phyloP scores from a whole-genome alignment of 768 basidiomycete species.

The Hypholoma fasciculare region DNA sequence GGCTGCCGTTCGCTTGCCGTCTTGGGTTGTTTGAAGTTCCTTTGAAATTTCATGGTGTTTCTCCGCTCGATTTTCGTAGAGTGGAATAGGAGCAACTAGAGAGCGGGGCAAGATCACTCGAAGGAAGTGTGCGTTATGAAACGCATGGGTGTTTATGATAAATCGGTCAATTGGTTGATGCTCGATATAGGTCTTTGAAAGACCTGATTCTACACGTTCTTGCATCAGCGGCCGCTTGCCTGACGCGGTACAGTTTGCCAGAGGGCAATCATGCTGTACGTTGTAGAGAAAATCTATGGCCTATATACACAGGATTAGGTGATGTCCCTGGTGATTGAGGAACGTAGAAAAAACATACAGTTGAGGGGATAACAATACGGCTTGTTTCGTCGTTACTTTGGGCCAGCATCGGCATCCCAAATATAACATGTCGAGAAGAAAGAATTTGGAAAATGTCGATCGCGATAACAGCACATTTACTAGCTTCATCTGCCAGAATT shows the following conservation, averaged over 20 bases:
- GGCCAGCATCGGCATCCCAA: slow-evolving; percentile 21
- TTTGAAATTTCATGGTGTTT: too few species aligned
- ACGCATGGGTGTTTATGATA: slow-evolving; percentile 19
- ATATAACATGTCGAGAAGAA: slow-evolving; percentile 11
- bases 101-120: slow-evolving; percentile 3
- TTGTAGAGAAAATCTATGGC: slow-evolving; percentile 17
- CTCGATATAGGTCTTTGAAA: slow-evolving; percentile 6
- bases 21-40: too few species aligned
- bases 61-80: too few species aligned
- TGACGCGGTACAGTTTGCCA: slow-evolving; percentile 10
- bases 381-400: slow-evolving; percentile 6
- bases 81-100: slow-evolving; percentile 12
- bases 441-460: slow-evolving; percentile 19
- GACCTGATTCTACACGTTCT: slow-evolving; percentile 4
- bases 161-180: slow-evolving; percentile 12
- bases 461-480: slow-evolving; percentile 7
- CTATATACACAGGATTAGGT: too few species aligned
- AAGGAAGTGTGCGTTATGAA: slow-evolving; percentile 17
- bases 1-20: too few species aligned
- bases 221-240: slow-evolving; percentile 11
- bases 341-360: slow-evolving; percentile 6
- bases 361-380: slow-evolving; percentile 11
- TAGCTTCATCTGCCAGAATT: slow-evolving; percentile 12
- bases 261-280: slow-evolving; percentile 21
- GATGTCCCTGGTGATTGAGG: too few species aligned